Conservation (phyloP, 768 basidiomycete genomes). For the Pleurotus cornucopiae region DNA sequence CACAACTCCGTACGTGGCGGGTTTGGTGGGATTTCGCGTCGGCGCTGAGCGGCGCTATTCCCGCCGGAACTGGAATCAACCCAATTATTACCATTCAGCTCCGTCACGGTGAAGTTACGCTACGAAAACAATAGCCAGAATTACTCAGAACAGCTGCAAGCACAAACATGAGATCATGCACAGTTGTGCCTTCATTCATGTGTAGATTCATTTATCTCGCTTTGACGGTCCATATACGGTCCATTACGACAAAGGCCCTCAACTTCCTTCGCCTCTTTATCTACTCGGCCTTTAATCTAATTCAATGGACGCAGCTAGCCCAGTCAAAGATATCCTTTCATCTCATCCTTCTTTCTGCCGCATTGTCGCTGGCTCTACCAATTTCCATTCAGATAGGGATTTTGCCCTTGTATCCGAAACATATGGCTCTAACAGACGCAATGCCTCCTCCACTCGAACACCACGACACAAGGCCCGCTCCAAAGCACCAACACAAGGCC, state of each 20-base stretch:
- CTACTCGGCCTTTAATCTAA: background rate
- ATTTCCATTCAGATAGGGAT: background rate
- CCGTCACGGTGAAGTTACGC: background rate
- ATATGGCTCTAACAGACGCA: background rate
- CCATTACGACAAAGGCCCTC: background rate
- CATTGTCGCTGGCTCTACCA: background rate
- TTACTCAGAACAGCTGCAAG: background rate
- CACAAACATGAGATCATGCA: background rate
- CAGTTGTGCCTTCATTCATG: background rate
- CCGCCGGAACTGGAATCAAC: background rate
- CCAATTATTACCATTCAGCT: background rate
- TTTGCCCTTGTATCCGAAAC: background rate
- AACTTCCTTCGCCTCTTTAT: background rate
- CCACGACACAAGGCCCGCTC: background rate
- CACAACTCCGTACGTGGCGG: constrained; percentile 2
- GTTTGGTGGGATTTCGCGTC: background rate
- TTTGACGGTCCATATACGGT: background rate
- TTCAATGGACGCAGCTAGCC: too few species aligned
- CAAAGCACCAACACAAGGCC: background rate
- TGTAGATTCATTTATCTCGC: background rate
- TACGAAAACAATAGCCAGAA: background rate
- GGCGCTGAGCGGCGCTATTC: background rate
- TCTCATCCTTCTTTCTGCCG: background rate
- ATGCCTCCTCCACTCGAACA: background rate
- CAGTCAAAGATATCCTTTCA: background rate